phyloP scores from a whole-genome alignment of 352 stramenopile genomes.

The Lagenidium giganteum region DNA sequence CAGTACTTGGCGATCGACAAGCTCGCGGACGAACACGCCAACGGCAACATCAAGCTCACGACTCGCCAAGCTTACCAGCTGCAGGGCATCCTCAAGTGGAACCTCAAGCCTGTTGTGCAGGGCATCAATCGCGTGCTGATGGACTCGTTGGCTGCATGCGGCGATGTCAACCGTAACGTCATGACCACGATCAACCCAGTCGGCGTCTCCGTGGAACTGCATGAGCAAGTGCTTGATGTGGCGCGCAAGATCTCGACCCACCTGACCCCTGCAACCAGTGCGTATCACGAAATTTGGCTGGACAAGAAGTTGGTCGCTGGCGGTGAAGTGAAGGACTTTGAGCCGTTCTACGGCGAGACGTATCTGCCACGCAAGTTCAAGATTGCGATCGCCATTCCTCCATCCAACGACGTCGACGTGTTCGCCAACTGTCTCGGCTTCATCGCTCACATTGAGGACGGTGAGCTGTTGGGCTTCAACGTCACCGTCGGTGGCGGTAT shows the following conservation, averaged over 20 bases:
- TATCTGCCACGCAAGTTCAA: conserved; percentile 99
- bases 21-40: conserved; percentile 89
- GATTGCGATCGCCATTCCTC: conserved; percentile 96
- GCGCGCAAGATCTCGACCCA: conserved; percentile 91
- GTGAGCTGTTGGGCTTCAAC: conserved; percentile 92
- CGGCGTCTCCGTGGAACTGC: conserved; percentile 84
- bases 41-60: conserved; percentile 94
- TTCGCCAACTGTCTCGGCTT: conserved; percentile 97
- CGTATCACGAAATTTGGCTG: conserved; percentile 97
- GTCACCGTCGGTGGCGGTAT: conserved; percentile 96
- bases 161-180: conserved; percentile 97
- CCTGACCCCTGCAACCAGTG: conserved; percentile 90
- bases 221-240: conserved; percentile 80
- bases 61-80: conserved; percentile 96
- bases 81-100: conserved; percentile 96
- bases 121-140: conserved; percentile 89
- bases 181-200: conserved; percentile 90
- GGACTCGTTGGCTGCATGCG: conserved; percentile 95
- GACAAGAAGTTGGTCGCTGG: conserved; percentile 96
- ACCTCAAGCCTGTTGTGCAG: conserved; percentile 95
- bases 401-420: conserved; percentile 97
- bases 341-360: conserved; percentile 96
- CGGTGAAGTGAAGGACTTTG: conserved; percentile 91
- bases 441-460: conserved; percentile 89
- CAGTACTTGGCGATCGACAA: conserved; percentile 95